A percentile compares a stretch with the other conserved stretches of the same genome.
These are phyloP conservation scores for Chlorella ohadii DNA, from an alignment of 139 green algal species.

Conservation along the genomic window DNA sequence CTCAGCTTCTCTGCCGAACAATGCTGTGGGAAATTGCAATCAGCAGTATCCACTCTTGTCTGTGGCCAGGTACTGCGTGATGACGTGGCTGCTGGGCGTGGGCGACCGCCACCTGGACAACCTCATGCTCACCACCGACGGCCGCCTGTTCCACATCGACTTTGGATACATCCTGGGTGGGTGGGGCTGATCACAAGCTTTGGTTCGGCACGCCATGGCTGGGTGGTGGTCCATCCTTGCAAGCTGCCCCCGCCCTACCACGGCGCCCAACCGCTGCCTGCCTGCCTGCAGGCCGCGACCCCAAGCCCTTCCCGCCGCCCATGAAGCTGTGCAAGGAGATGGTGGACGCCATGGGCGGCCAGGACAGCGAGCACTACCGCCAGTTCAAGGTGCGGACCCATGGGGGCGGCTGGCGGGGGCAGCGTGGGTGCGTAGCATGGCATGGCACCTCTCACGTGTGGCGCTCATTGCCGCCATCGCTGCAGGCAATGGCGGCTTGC, in stretches of 20 bases:
- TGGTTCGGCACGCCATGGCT: background rate
- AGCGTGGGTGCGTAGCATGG: background rate
- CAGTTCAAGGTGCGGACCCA: slow-evolving; percentile 66
- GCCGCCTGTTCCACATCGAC: slow-evolving; percentile 97
- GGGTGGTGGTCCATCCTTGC: background rate
- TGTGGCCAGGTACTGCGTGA: slow-evolving; percentile 83
- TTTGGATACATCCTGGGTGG: slow-evolving; percentile 96
- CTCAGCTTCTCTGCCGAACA: too few species aligned
- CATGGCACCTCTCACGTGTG: too few species aligned
- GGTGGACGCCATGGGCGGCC: slow-evolving; percentile 95
- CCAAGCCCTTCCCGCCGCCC: slow-evolving; percentile 96
- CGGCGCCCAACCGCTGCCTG: too few species aligned
- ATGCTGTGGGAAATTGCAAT: too few species aligned
- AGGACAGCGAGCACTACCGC: slow-evolving; percentile 77
- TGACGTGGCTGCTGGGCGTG: slow-evolving; percentile 97
- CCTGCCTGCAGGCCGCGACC: slow-evolving; percentile 70
- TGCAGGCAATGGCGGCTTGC: too few species aligned
- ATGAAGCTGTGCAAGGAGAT: slow-evolving; percentile 95
- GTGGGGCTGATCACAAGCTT: too few species aligned
- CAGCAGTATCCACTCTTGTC: too few species aligned
- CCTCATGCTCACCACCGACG: slow-evolving; percentile 90
- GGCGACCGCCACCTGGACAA: slow-evolving; percentile 98
- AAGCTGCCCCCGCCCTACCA: too few species aligned
- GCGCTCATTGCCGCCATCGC: too few species aligned
- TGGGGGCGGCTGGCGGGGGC: background rate